These are phyloP conservation scores for Wickerhamiella cacticola DNA, from an alignment of 805 yeast species.

Conservation along the genomic window DNA sequence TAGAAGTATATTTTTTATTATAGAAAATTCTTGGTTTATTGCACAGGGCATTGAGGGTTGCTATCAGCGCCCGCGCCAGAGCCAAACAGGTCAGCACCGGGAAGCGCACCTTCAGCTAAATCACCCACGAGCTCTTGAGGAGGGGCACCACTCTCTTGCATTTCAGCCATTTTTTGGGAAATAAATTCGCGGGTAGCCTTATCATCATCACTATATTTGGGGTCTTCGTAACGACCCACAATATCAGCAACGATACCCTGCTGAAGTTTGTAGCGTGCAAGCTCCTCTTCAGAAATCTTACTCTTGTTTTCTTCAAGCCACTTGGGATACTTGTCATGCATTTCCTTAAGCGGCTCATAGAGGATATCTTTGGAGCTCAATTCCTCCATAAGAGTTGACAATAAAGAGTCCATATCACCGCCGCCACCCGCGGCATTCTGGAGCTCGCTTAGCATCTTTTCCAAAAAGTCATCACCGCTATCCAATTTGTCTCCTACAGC, in stretches of 20 bases:
- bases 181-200: conserved; percentile 38
- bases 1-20: no score
- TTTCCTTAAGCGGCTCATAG: conserved; percentile 77
- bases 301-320: conserved; percentile 48
- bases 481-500: conserved; percentile 22
- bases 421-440: conserved; percentile 29
- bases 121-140: conserved; percentile 64
- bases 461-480: conserved; percentile 38
- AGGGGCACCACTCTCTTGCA: conserved; percentile 65
- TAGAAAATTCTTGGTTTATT: not conserved
- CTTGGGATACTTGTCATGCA: conserved; percentile 56
- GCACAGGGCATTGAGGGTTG: conserved; percentile 9
- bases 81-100: conserved; percentile 23
- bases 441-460: conserved; percentile 57
- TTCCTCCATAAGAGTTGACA: conserved; percentile 66
- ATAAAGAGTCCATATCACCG: conserved; percentile 47
- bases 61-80: not conserved
- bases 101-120: conserved; percentile 34
- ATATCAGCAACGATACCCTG: conserved; percentile 48
- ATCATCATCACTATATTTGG: conserved; percentile 44
- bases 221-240: conserved; percentile 52
- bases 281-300: conserved; percentile 36
- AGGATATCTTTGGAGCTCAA: conserved; percentile 74
- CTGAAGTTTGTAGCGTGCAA: conserved; percentile 47
- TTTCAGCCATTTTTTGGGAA: conserved; percentile 44